These are phyloP conservation scores for Penicillium paneum DNA, from an alignment of 2,329 filamentous ascomycete species.

Conservation along the genomic window DNA sequence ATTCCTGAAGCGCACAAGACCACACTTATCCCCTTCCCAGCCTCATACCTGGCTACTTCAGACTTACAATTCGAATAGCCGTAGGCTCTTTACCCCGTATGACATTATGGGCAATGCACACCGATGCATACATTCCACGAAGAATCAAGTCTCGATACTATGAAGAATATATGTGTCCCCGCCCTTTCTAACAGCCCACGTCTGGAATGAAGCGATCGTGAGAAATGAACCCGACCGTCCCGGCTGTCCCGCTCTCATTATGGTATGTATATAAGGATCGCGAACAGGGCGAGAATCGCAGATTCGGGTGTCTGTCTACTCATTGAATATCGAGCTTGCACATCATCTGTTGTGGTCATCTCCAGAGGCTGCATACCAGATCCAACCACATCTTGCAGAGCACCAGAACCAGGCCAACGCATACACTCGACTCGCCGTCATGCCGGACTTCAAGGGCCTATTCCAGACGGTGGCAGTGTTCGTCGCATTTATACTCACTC, in stretches of 20 bases:
- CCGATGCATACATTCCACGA: not conserved
- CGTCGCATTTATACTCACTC: constrained; percentile 55
- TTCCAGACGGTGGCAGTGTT: constrained; percentile 52
- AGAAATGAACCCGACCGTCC: not conserved
- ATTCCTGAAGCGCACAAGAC: constrained; percentile 14
- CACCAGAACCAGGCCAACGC: not conserved
- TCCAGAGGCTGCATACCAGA: not conserved
- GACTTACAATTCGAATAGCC: not conserved
- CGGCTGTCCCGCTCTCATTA: not conserved
- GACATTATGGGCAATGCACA: not conserved
- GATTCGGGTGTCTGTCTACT: not conserved
- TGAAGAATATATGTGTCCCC: not conserved
- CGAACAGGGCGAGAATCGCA: not conserved
- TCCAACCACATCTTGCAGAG: not conserved
- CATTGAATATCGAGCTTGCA: not conserved
- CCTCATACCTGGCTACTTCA: not conserved
- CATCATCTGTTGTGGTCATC: not conserved
- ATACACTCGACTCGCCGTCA: not conserved
- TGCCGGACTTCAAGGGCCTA: constrained; percentile 28
- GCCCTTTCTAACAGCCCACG: constrained; percentile 15
- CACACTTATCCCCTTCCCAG: not conserved
- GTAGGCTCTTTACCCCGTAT: too few species aligned
- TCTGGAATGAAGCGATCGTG: constrained; percentile 18
- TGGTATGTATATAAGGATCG: constrained; percentile 18
- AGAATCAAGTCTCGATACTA: not conserved